Evolutionary conservation across 257 asterid species (phyloP).

Genomic region (Catharanthus roseus): DNA sequence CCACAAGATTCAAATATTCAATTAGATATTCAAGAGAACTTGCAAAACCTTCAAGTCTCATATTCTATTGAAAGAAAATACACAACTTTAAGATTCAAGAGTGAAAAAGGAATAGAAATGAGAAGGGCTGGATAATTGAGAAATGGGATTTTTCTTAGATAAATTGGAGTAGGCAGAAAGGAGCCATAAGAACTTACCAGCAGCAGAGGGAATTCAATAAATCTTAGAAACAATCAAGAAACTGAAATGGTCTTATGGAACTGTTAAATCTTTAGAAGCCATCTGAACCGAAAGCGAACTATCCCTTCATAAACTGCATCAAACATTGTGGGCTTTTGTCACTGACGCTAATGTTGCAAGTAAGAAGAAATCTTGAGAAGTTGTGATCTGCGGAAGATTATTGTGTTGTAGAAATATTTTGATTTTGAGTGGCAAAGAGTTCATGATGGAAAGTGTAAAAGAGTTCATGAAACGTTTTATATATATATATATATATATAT

Average conservation of each 20-base stretch:
- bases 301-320: background rate
- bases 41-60: background rate
- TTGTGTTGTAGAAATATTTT: background rate
- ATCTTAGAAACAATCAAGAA: background rate
- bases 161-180: background rate
- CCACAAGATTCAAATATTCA: background rate
- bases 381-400: background rate
- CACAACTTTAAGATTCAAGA: too few relatives aligned
- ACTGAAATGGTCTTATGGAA: background rate
- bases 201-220: background rate
- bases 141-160: background rate
- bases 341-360: background rate
- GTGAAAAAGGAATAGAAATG: background rate
- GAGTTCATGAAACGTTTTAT: background rate
- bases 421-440: too few relatives aligned
- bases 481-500: too few relatives aligned
- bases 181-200: background rate
- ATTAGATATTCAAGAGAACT: too few relatives aligned
- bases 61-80: too few relatives aligned
- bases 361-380: background rate
- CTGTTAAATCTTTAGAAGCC: background rate
- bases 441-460: too few relatives aligned
- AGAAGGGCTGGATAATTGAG: background rate
- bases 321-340: background rate
- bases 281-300: background rate